phyloP scores from a whole-genome alignment of 352 stramenopile genomes.

The Globisporangium perplexum region DNA sequence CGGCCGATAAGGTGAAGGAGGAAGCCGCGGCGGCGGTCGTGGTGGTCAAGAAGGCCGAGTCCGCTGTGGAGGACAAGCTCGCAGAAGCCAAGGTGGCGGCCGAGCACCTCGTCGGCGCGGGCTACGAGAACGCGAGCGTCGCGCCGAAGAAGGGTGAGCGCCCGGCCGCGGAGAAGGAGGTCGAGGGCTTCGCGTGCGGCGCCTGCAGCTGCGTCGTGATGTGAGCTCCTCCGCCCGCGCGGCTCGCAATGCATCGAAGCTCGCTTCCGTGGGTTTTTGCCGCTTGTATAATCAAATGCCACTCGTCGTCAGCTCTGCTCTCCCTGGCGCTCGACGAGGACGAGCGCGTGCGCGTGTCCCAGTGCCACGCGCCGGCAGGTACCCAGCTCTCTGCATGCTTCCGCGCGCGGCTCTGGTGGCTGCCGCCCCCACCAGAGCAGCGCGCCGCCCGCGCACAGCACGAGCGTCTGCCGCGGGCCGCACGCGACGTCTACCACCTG shows the following conservation, averaged over 20 bases:
- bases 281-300: neutral
- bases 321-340: constrained; percentile 15
- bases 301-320: neutral
- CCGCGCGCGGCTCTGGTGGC: neutral
- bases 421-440: constrained; percentile 50
- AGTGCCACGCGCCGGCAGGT: constrained; percentile 11
- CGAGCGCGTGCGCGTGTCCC: constrained; percentile 23
- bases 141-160: constrained; percentile 32
- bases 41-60: constrained; percentile 19
- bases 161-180: constrained; percentile 32
- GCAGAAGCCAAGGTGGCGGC: constrained; percentile 41
- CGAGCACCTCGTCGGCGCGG: constrained; percentile 37
- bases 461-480: constrained; percentile 44
- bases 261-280: neutral
- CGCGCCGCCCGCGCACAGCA: constrained; percentile 30
- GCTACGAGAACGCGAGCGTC: constrained; percentile 71
- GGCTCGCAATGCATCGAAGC: neutral
- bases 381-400: constrained; percentile 1
- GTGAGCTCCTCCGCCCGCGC: constrained; percentile 26
- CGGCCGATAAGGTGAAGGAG: constrained; percentile 18
- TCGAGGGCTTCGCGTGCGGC: constrained; percentile 46
- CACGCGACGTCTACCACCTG: constrained; percentile 35
- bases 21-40: constrained; percentile 14
- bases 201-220: constrained; percentile 52
- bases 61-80: constrained; percentile 16